These are phyloP conservation scores for Ceraceosorus guamensis DNA, from an alignment of 1,284 basidiomycete genomes.

Conservation along the genomic window DNA sequence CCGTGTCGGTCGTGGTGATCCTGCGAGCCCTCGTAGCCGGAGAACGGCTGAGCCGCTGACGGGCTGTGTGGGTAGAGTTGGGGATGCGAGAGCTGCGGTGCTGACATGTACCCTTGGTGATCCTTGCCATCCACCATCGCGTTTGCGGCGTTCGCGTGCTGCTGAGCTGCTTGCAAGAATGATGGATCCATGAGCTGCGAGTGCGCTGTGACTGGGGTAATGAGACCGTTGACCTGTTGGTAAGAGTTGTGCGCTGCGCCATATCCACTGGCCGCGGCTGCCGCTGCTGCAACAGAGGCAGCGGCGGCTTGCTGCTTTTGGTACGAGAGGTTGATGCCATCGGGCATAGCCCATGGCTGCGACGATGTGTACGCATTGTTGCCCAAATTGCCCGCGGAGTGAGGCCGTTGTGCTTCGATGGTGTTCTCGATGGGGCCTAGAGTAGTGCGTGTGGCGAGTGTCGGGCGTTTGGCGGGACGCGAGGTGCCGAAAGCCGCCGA, in stretches of 20 bases:
- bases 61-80: constrained; percentile 8
- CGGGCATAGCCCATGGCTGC: too few species aligned
- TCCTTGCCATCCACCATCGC: neutral
- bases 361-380: too few species aligned
- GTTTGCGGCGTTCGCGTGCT: neutral
- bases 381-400: neutral
- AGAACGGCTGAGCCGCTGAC: neutral
- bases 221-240: constrained; percentile 8
- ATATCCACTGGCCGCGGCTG: neutral
- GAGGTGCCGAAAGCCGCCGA: neutral
- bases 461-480: neutral
- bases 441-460: neutral
- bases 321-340: neutral
- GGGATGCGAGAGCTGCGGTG: constrained; percentile 1
- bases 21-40: neutral
- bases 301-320: neutral
- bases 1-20: neutral
- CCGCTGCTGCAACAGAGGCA: constrained; percentile 3
- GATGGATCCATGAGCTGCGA: constrained; percentile 8
- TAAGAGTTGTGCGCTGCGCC: neutral
- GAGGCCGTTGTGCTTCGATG: neutral
- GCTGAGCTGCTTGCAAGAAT: constrained; percentile 6
- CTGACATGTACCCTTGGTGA: constrained; percentile 8
- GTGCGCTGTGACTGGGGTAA: constrained; percentile 8
- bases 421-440: too few species aligned